Evolutionary conservation across 495 filamentous ascomycete species (phyloP).

Genomic region (Penicillium angulare): DNA sequence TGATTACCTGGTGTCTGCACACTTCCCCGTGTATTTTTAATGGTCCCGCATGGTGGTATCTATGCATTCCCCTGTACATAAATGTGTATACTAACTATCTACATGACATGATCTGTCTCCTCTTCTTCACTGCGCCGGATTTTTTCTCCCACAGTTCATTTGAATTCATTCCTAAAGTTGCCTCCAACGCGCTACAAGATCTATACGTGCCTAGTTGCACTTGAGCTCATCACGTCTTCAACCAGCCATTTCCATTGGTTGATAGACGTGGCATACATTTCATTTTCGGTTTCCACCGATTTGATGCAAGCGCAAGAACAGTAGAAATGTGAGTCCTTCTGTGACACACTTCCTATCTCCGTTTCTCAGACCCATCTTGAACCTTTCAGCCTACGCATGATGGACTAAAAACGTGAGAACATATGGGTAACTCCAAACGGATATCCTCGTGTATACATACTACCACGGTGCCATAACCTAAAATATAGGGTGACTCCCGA

Average conservation of each 20-base stretch:
- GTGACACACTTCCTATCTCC: constrained; percentile 43
- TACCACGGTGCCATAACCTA: no score
- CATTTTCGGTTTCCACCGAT: constrained; percentile 3
- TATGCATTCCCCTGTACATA: constrained; percentile 26
- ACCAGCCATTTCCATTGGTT: constrained; percentile 25
- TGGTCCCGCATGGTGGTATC: constrained; percentile 6
- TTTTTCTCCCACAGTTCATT: constrained; percentile 2
- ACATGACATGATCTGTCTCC: constrained; percentile 9
- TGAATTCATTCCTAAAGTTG: constrained; percentile 1
- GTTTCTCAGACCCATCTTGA: constrained; percentile 50
- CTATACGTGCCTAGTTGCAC: constrained; percentile 43
- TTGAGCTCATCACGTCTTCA: constrained; percentile 38
- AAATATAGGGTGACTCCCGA: no score
- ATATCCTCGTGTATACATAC: constrained; percentile 52
- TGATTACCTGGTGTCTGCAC: neutral
- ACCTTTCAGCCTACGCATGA: constrained; percentile 46
- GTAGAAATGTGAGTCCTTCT: constrained; percentile 37
- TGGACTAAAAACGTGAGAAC: constrained; percentile 50
- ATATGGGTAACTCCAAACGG: neutral
- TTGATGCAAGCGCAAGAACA: constrained; percentile 44
- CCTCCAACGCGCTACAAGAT: constrained; percentile 17
- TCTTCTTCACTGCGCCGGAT: no score
- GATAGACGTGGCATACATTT: constrained; percentile 27
- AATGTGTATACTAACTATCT: constrained; percentile 26
- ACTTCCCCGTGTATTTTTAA: constrained; percentile 22